Base-by-base conservation (phyloP, 2,329 filamentous ascomycete genomes). In the Hypoxylon sp. region DNA sequence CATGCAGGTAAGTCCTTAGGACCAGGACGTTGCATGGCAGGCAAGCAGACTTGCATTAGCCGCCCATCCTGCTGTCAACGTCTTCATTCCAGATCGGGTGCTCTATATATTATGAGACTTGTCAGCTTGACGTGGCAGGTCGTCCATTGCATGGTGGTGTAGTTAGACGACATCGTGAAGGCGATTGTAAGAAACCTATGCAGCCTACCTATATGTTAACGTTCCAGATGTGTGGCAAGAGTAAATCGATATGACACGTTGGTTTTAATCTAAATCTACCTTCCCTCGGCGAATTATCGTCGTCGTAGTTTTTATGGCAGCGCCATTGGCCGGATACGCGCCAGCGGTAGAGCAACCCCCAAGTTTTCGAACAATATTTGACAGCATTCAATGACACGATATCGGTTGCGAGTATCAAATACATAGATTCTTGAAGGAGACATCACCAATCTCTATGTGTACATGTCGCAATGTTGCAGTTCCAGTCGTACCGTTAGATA, bases 311-410 rank as follows among this genome's bases (percentile, higher is more conserved):
- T 24, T 22, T 24, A 54, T 44, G 37, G 19, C 28, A 20, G 20
- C n/a, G 37, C 15, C 4, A 55, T 55, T 55, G 52, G 52, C 20
- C 19, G 17, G 19, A 48, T 47, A 55, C 20, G 43, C 52, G 28
- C 43, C 52, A 28, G 19, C 11, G 44, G 19, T 28, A 28, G n/a
- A 28, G 8, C 44, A n/a, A 46, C 13, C 19, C 11, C n/a, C 24
- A 10, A 26, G 22, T 26, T 22, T 47, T 17, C 6, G 20, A 28
- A 26, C 17, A 15, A 15, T 11, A 26, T 46, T 13, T 26, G 20
- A n/a, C 17, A 34, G 30, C 30, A 4, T 6, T 32, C 30, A 13
- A 13, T 8, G 32, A 15, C 11, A 34, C 13, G 32, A 15, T 15
- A 13, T 34, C 3, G 13, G 32, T 34, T 26, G 7, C 24, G 7